Conservation (phyloP, 768 basidiomycete species). For the Ephemerocybe angulata region DNA sequence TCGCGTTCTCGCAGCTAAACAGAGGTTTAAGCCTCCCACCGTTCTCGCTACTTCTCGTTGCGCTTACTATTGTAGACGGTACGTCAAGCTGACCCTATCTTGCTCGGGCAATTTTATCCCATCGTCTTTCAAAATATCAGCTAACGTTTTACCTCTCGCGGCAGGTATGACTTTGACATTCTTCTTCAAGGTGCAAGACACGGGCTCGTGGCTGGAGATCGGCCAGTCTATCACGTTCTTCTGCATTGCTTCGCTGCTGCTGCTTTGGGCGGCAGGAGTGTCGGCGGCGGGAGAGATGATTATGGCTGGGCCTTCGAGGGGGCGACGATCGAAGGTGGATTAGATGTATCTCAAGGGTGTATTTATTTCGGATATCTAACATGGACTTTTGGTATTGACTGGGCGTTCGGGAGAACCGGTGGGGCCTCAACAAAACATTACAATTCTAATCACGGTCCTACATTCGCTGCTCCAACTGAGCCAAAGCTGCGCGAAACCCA, state of each 20-base stretch:
- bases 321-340: conserved; percentile 11
- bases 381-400: too few species aligned
- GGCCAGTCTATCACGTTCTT: conserved; percentile 88
- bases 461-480: too few species aligned
- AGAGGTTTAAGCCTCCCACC: conserved; percentile 65
- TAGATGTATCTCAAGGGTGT: too few species aligned
- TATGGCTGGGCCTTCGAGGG: conserved; percentile 44
- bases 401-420: too few species aligned
- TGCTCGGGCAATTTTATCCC: neutral
- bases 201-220: conserved; percentile 86
- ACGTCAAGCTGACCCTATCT: conserved; percentile 9
- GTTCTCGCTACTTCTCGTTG: conserved; percentile 77
- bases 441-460: too few species aligned
- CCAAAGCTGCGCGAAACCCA: too few species aligned
- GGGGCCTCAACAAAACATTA: too few species aligned
- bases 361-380: too few species aligned
- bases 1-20: conserved; percentile 66
- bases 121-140: neutral
- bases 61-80: conserved; percentile 72
- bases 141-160: conserved; percentile 8
- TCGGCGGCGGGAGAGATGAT: conserved; percentile 70
- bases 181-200: conserved; percentile 81
- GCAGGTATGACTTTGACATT: conserved; percentile 80
- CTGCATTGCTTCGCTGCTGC: conserved; percentile 73
- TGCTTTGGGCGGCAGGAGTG: conserved; percentile 77